Evolutionary conservation across 2,329 filamentous ascomycete genomes (phyloP).

Genomic region (Penicillium fuscoglaucum): DNA sequence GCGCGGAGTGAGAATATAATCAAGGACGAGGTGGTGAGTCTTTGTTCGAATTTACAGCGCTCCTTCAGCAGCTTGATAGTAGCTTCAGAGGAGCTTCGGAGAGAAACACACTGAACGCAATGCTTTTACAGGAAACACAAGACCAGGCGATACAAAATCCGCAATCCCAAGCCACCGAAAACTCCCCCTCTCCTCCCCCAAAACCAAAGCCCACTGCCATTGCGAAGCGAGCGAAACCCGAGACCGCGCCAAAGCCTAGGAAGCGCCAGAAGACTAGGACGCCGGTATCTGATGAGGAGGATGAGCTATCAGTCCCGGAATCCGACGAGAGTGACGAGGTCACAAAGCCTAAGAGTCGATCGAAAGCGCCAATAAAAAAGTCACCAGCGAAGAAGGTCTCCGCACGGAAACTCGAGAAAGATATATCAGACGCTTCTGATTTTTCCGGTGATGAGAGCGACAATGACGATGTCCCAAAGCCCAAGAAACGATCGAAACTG

Average conservation of each 20-base stretch:
- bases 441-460: slow-evolving; percentile 24
- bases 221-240: slow-evolving; percentile 32
- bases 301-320: slow-evolving; percentile 11
- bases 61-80: not conserved
- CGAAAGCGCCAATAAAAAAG: slow-evolving; percentile 5
- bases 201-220: slow-evolving; percentile 22
- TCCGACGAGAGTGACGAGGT: slow-evolving; percentile 27
- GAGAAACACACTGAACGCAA: slow-evolving; percentile 8
- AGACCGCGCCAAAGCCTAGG: slow-evolving; percentile 24
- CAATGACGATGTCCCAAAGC: slow-evolving; percentile 23
- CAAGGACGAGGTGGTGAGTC: slow-evolving; percentile 52
- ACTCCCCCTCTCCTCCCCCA: slow-evolving; percentile 18
- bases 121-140: slow-evolving; percentile 33
- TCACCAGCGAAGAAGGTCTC: slow-evolving; percentile 9
- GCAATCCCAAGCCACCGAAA: slow-evolving; percentile 11
- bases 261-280: slow-evolving; percentile 39
- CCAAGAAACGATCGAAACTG: slow-evolving; percentile 18
- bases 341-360: slow-evolving; percentile 22
- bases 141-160: slow-evolving; percentile 25
- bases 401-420: slow-evolving; percentile 6
- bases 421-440: slow-evolving; percentile 6
- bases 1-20: slow-evolving; percentile 55
- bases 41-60: not conserved
- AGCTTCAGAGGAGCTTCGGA: not conserved
- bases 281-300: slow-evolving; percentile 28